Percentiles rank a stretch among this genome's conserved stretches.
Evolutionary conservation across 345 rosid genomes (phyloP).

Genomic region (Lepidium aucheri): DNA sequence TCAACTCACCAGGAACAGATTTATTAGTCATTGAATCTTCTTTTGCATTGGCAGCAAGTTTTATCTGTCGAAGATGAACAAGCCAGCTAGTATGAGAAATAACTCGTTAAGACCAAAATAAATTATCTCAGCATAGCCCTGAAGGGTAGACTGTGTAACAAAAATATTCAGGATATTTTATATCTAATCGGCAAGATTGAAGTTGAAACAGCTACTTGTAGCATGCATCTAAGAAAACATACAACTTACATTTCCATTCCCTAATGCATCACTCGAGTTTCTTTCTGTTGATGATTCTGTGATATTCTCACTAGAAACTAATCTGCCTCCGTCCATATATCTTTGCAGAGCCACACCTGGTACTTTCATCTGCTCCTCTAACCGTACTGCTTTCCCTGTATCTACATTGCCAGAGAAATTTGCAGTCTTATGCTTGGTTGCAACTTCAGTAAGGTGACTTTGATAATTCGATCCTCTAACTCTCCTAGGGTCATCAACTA

Average conservation of each 20-base stretch:
- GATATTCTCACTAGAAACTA: conserved; percentile 30
- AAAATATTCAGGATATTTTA: neutral
- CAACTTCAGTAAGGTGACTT: conserved; percentile 30
- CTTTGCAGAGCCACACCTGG: conserved; percentile 35
- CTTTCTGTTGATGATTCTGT: conserved; percentile 35
- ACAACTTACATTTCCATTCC: conserved; percentile 67
- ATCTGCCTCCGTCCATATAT: conserved; percentile 30
- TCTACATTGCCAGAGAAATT: conserved; percentile 41
- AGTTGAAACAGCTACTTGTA: neutral
- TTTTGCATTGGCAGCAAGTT: conserved; percentile 28
- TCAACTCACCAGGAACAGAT: conserved; percentile 56
- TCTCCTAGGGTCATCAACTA: conserved; percentile 34
- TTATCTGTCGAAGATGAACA: conserved; percentile 40
- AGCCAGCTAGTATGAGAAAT: conserved; percentile 7
- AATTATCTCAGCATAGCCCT: neutral
- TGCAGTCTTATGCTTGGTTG: conserved; percentile 31
- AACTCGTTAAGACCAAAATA: neutral
- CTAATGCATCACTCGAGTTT: conserved; percentile 23
- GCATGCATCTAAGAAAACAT: neutral
- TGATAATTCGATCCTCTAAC: conserved; percentile 22
- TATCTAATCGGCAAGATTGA: neutral
- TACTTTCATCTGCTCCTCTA: conserved; percentile 37
- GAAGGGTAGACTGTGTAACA: neutral
- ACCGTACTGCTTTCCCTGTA: conserved; percentile 44
- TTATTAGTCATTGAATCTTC: conserved; percentile 35